Evolutionary conservation across 2,329 filamentous ascomycete species (phyloP).

Genomic region (Xylariaceae sp.): DNA sequence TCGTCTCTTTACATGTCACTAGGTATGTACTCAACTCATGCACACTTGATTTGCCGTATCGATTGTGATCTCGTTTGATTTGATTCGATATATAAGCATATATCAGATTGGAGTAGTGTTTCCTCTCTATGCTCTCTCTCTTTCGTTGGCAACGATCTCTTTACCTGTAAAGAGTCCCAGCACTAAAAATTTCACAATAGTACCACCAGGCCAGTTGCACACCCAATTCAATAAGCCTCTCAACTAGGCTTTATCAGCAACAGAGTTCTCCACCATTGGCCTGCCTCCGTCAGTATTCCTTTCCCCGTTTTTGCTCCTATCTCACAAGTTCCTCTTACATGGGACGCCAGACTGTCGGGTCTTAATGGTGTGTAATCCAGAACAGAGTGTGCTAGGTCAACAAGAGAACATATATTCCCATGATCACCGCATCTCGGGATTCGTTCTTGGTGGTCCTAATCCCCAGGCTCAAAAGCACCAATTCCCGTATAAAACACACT

Average conservation of each 20-base stretch:
- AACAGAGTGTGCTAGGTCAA: constrained; percentile 13
- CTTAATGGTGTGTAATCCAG: constrained; percentile 6
- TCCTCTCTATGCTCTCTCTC: background rate
- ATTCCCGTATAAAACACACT: constrained; percentile 13
- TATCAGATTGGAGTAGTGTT: constrained; percentile 9
- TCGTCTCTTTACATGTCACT: no score
- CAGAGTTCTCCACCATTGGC: no score
- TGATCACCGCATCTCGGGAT: constrained; percentile 7
- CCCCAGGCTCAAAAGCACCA: constrained; percentile 10
- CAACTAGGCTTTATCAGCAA: no score
- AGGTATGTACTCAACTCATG: no score
- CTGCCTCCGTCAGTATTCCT: no score
- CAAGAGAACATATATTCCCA: background rate
- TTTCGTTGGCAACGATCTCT: no score
- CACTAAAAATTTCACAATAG: no score
- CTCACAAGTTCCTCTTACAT: background rate
- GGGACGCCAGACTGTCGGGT: constrained; percentile 15
- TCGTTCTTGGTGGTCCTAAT: constrained; percentile 6
- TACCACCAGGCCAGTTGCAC: no score
- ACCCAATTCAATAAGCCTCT: no score
- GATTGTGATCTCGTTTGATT: no score
- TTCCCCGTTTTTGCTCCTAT: background rate
- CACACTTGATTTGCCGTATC: no score
- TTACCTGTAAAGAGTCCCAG: no score
- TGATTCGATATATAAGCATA: background rate